Conservation (phyloP, 306 rosid species). For the Vigna nakashimae region DNA sequence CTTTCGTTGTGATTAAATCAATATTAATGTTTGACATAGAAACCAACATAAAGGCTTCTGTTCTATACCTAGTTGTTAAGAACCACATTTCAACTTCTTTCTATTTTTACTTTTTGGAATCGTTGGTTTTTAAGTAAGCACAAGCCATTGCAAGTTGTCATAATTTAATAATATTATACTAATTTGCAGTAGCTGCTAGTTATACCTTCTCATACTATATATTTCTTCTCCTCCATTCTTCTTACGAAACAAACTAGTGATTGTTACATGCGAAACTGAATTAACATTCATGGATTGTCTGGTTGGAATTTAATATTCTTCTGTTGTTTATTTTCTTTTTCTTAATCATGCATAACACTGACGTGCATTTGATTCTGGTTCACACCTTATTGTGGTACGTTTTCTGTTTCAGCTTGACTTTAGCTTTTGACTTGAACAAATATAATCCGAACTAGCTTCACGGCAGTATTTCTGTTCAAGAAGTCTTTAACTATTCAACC, state of each 20-base stretch:
- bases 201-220: slow-evolving; percentile 31
- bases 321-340: not conserved
- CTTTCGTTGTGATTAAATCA: slow-evolving; percentile 7
- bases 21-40: slow-evolving; percentile 13
- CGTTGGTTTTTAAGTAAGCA: slow-evolving; percentile 9
- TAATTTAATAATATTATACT: slow-evolving; percentile 39
- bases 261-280: slow-evolving; percentile 38
- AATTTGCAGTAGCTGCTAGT: slow-evolving; percentile 39
- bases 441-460: slow-evolving; percentile 49
- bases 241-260: slow-evolving; percentile 24
- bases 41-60: slow-evolving; percentile 20
- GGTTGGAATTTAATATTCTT: slow-evolving; percentile 2
- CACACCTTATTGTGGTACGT: slow-evolving; percentile 38
- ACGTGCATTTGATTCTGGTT: slow-evolving; percentile 42
- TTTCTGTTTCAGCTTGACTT: slow-evolving; percentile 53
- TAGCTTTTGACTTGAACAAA: slow-evolving; percentile 62
- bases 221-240: slow-evolving; percentile 28
- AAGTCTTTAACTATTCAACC: slow-evolving; percentile 36
- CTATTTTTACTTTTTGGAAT: slow-evolving; percentile 37
- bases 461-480: slow-evolving; percentile 38
- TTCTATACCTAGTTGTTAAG: slow-evolving; percentile 27
- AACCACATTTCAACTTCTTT: slow-evolving; percentile 19
- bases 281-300: slow-evolving; percentile 35
- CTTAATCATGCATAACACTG: slow-evolving; percentile 43
- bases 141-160: slow-evolving; percentile 14